A percentile compares a stretch with the other conserved stretches of the same genome.
phyloP scores from a whole-genome alignment of 2,329 filamentous ascomycete genomes.

The Dichotomopilus funicola region DNA sequence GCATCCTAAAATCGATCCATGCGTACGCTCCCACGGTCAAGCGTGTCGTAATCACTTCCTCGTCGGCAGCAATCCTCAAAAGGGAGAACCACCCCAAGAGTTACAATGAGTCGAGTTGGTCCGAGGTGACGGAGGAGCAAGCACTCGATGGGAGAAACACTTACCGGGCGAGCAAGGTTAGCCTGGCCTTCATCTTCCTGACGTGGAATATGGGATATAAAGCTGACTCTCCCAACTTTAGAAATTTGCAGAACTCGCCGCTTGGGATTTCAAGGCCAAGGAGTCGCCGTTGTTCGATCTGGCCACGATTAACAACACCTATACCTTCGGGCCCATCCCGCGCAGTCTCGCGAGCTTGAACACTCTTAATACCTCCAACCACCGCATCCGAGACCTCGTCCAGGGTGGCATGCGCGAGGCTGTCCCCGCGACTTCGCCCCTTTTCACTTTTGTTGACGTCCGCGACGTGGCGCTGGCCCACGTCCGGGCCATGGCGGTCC shows the following conservation, averaged over 20 bases:
- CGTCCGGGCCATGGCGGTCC: conserved; percentile 50
- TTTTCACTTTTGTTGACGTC: conserved; percentile 55
- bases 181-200: too few species aligned
- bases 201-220: neutral
- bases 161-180: conserved; percentile 41
- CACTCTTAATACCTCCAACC: conserved; percentile 67
- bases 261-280: conserved; percentile 56
- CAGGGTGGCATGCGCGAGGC: conserved; percentile 53
- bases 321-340: conserved; percentile 57
- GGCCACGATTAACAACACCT: conserved; percentile 54
- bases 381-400: conserved; percentile 57
- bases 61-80: conserved; percentile 39
- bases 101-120: conserved; percentile 37
- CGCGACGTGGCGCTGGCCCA: conserved; percentile 58
- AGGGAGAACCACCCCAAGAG: conserved; percentile 31
- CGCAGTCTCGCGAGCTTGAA: conserved; percentile 57
- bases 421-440: conserved; percentile 49
- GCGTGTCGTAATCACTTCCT: conserved; percentile 52
- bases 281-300: conserved; percentile 54
- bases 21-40: conserved; percentile 46
- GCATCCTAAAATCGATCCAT: conserved; percentile 43
- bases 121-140: conserved; percentile 32
- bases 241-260: conserved; percentile 58
- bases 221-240: neutral
- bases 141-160: conserved; percentile 28